These are phyloP conservation scores for Delitschia confertaspora DNA, from an alignment of 495 filamentous ascomycete species.

Conservation along the genomic window DNA sequence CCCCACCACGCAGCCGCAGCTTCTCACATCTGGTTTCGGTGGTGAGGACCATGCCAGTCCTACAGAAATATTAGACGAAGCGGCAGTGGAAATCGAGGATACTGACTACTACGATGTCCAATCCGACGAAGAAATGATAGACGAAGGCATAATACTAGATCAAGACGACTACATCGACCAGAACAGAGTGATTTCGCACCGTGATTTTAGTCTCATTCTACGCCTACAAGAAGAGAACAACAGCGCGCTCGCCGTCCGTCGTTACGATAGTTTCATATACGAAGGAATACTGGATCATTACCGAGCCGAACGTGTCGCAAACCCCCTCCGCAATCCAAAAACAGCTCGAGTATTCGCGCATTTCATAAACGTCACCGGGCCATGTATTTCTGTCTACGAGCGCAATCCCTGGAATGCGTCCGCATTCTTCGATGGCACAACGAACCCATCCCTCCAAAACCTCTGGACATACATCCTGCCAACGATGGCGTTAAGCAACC, in stretches of 20 bases:
- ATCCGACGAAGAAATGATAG: conserved; percentile 58
- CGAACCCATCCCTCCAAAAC: conserved; percentile 62
- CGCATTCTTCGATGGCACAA: conserved; percentile 55
- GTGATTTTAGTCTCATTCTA: conserved; percentile 40
- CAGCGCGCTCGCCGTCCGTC: conserved; percentile 45
- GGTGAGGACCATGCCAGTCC: conserved; percentile 28
- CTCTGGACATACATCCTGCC: conserved; percentile 87
- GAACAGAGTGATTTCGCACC: conserved; percentile 24
- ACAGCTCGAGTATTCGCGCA: conserved; percentile 86
- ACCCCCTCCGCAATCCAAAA: conserved; percentile 71
- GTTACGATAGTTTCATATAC: conserved; percentile 58
- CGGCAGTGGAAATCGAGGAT: conserved; percentile 43
- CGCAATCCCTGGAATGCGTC: conserved; percentile 71
- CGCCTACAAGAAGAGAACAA: conserved; percentile 41
- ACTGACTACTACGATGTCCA: conserved; percentile 56
- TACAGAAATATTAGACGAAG: conserved; percentile 31
- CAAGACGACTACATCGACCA: conserved; percentile 44
- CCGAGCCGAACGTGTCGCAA: conserved; percentile 60
- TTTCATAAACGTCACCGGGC: conserved; percentile 84
- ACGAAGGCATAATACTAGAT: no score
- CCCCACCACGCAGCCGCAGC: conserved; percentile 3
- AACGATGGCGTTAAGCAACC: conserved; percentile 72
- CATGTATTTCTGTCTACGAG: conserved; percentile 80
- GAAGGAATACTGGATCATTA: conserved; percentile 74
- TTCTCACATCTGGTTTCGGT: conserved; percentile 16